phyloP scores from a whole-genome alignment of 2,329 filamentous ascomycete species.

The Sclerotinia spermophila region DNA sequence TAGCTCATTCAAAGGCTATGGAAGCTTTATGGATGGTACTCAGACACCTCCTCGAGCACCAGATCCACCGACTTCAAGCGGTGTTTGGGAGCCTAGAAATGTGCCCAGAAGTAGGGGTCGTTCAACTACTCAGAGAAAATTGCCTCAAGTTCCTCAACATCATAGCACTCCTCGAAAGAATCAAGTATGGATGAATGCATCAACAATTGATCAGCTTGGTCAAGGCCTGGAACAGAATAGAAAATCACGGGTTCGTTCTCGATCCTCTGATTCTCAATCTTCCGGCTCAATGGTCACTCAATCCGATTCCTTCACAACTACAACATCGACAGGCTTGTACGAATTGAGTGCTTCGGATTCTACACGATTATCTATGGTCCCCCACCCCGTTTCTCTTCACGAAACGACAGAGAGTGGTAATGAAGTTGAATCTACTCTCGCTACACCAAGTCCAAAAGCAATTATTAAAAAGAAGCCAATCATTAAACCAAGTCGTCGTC shows the following conservation, averaged over 20 bases:
- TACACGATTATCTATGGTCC: not conserved
- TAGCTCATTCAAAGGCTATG: not conserved
- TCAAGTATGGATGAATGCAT: slow-evolving; percentile 4
- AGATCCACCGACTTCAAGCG: not conserved
- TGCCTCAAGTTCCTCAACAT: slow-evolving; percentile 6
- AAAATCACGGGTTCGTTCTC: not conserved
- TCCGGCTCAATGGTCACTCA: slow-evolving; percentile 4
- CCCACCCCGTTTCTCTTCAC: not conserved
- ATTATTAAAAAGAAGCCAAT: not conserved
- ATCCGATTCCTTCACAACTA: slow-evolving; percentile 1
- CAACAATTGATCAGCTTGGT: not conserved
- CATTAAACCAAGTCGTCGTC: not conserved
- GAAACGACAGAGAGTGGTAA: slow-evolving; percentile 9
- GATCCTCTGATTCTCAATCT: not conserved
- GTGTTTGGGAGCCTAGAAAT: slow-evolving; percentile 7
- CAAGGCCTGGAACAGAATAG: not conserved
- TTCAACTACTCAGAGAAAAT: not conserved
- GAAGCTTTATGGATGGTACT: not conserved
- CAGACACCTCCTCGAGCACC: not conserved
- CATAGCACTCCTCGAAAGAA: not conserved
- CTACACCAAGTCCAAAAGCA: not conserved
- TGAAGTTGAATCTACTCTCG: not conserved
- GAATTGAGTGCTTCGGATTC: not conserved
- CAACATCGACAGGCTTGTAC: not conserved
- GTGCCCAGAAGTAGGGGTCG: not conserved